phyloP scores from a whole-genome alignment of 805 yeast species.

The Yueomyces sinensis region DNA sequence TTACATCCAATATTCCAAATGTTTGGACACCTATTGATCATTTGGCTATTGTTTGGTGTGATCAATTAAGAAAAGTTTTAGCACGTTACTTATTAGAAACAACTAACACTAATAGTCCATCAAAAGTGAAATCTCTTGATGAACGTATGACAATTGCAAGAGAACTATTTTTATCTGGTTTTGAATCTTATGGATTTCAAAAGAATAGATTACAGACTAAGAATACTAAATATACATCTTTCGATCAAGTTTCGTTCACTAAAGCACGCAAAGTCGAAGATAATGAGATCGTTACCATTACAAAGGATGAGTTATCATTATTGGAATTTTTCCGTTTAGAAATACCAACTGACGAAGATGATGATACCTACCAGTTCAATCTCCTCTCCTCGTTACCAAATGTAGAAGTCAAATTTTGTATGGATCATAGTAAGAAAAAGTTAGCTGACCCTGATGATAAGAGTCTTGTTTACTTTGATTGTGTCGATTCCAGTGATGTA shows the following conservation, averaged over 20 bases:
- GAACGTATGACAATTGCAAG: constrained; percentile 49
- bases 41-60: constrained; percentile 93
- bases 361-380: constrained; percentile 3
- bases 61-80: constrained; percentile 57
- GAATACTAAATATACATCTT: background rate
- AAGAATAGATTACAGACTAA: background rate
- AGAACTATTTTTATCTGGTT: constrained; percentile 35
- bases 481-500: constrained; percentile 32
- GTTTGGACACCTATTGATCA: constrained; percentile 96
- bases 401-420: constrained; percentile 8
- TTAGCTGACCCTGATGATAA: background rate
- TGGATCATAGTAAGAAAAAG: background rate
- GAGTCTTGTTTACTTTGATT: constrained; percentile 22
- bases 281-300: background rate
- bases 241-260: background rate
- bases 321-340: background rate
- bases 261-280: background rate
- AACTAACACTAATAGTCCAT: constrained; percentile 34
- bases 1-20: constrained; percentile 72
- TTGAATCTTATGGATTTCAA: constrained; percentile 26
- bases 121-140: constrained; percentile 37
- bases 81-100: constrained; percentile 48
- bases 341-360: background rate
- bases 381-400: constrained; percentile 8
- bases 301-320: background rate